phyloP scores from a whole-genome alignment of 106 monocot genomes.

The Dactylorhiza incarnata region DNA sequence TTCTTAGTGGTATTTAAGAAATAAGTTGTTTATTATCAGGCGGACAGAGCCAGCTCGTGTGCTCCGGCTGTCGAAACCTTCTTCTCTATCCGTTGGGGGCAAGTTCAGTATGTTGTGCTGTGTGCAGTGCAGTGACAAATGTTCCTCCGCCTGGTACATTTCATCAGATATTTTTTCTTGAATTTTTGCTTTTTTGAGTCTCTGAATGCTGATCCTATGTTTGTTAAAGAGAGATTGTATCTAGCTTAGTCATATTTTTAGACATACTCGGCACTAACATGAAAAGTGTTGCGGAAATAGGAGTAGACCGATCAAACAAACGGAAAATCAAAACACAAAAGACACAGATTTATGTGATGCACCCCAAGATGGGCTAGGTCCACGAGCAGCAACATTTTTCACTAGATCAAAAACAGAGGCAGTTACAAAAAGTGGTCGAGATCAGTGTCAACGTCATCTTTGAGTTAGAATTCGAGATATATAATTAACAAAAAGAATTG shows the following conservation, averaged over 20 bases:
- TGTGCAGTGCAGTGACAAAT: conserved; percentile 71
- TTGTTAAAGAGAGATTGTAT: background rate
- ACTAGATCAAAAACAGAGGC: no score
- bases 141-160: conserved; percentile 73
- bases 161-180: background rate
- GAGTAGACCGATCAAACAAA: no score
- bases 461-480: no score
- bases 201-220: background rate
- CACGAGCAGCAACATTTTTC: no score
- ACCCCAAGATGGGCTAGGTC: no score
- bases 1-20: background rate
- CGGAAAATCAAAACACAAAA: no score
- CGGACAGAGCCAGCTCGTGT: conserved; percentile 78
- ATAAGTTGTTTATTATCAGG: conserved; percentile 18
- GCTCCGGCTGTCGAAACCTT: conserved; percentile 80
- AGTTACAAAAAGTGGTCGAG: no score
- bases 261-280: no score
- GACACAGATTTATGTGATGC: no score
- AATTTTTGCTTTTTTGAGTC: background rate
- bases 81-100: conserved; percentile 81
- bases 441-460: no score
- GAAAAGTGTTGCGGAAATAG: no score
- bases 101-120: conserved; percentile 76
- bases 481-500: no score
- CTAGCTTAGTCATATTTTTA: background rate